Conservation (phyloP, 352 stramenopile genomes). For the Aphanomyces astaci region DNA sequence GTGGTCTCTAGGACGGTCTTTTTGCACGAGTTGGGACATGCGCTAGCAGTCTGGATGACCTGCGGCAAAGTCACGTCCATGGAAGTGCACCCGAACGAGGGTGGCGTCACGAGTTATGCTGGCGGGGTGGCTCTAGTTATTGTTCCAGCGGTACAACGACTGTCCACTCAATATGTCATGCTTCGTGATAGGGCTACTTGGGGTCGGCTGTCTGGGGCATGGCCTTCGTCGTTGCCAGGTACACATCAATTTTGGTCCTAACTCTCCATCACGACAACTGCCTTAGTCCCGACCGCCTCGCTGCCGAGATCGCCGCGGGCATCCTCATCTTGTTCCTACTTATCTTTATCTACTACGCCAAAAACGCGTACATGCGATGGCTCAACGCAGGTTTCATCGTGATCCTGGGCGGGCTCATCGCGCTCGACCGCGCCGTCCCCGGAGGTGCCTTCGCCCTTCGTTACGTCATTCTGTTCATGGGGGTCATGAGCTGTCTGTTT, state of each 20-base stretch:
- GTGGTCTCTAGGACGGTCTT: conserved; percentile 61
- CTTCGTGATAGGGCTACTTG: conserved; percentile 55
- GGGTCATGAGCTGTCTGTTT: conserved; percentile 88
- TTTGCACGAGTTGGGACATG: conserved; percentile 78
- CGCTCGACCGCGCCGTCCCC: conserved; percentile 53
- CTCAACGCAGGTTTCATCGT: conserved; percentile 82
- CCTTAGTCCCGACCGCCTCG: conserved; percentile 38
- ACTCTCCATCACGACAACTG: neutral
- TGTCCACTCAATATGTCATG: neutral
- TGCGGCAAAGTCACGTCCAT: conserved; percentile 81
- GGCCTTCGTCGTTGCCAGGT: conserved; percentile 66
- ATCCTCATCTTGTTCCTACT: conserved; percentile 84
- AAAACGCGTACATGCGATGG: conserved; percentile 78
- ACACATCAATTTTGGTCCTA: neutral
- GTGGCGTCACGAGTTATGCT: conserved; percentile 76
- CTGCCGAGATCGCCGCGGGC: conserved; percentile 60
- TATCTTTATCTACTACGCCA: conserved; percentile 80
- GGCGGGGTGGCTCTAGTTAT: conserved; percentile 66
- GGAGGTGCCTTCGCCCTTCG: conserved; percentile 46
- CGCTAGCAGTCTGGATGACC: conserved; percentile 75
- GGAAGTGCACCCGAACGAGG: conserved; percentile 84
- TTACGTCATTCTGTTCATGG: conserved; percentile 83
- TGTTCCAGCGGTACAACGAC: conserved; percentile 46
- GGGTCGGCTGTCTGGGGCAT: conserved; percentile 83
- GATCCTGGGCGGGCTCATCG: conserved; percentile 64